Base-by-base conservation (phyloP, 805 yeast genomes). In the Priceomyces fermenticarens region DNA sequence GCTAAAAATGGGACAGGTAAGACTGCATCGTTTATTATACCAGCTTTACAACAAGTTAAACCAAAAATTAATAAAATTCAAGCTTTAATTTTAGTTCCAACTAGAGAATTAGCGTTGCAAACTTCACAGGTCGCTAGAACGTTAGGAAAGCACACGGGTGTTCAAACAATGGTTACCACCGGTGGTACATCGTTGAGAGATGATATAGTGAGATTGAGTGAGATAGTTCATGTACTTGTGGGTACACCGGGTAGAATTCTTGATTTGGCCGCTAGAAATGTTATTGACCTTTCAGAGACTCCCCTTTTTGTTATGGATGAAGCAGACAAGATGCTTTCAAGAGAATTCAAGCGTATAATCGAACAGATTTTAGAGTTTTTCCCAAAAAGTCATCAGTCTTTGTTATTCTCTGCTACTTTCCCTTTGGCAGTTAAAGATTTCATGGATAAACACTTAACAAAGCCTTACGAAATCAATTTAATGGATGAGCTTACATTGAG, bases 1-100 rank as follows among this genome's bases (percentile, higher is more conserved):
- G 98, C 99, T 33, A 93, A 93, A 63, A 93, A 93, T 67, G 99
- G 99, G 48, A 93, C 99, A 1, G 99, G 99, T 56, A 93, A 93
- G 62, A 93, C 99, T 7, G 99, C 98, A 1, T 95, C 99, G 5
- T 93, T 93, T 63, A 84, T 88, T 37, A 91, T 93, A 51, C 99
- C 99, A 38, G 79, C 95, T 23, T 74, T 93, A 57, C 96, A 93
- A 63, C 85, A 83, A 60, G 75, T 89, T 46, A 87, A 90, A 65
- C 90, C 97, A 41, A 85, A 88, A 57, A 52, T 81, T 37, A 78
- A 82, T 64, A 84, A 85, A 60, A 88, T 89, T 53, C 99, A 93
- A 67, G 93, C 96, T 6, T 77, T 93, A 45, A 88, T 93, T 44
- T 76, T 93, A 63, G 96, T 93, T 17, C 99, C 99, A 54, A 93